Evolutionary conservation across 345 rosid genomes (phyloP).

Genomic region (Erucastrum elatum): DNA sequence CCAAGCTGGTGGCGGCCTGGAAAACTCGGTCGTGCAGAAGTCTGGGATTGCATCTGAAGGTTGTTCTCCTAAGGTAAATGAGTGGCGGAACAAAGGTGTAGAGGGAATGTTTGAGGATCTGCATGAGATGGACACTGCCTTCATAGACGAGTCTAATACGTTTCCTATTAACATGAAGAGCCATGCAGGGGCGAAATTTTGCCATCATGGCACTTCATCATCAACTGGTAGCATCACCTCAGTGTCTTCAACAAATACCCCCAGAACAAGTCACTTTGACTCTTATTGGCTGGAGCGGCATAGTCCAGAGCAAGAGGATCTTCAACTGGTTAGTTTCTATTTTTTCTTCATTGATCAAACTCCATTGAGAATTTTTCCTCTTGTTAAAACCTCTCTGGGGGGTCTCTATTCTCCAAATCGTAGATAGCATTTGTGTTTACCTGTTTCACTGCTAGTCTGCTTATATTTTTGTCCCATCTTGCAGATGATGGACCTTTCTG

Average conservation of each 20-base stretch:
- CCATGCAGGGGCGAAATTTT: constrained; percentile 56
- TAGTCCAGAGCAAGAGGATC: constrained; percentile 74
- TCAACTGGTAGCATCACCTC: constrained; percentile 84
- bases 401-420: too few species aligned
- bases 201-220: constrained; percentile 63
- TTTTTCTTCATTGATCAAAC: too few species aligned
- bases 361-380: constrained; percentile 1
- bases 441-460: not conserved
- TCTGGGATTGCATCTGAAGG: constrained; percentile 52
- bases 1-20: constrained; percentile 53
- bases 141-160: constrained; percentile 60
- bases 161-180: constrained; percentile 51
- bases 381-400: not conserved
- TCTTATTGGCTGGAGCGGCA: constrained; percentile 74
- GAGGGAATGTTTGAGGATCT: constrained; percentile 92
- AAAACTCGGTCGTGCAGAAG: constrained; percentile 50
- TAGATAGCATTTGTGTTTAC: not conserved
- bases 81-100: constrained; percentile 76
- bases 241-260: constrained; percentile 74
- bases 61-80: constrained; percentile 71
- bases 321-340: constrained; percentile 60
- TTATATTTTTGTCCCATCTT: not conserved
- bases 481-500: constrained; percentile 83
- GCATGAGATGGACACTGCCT: constrained; percentile 89
- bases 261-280: constrained; percentile 74